Percentiles rank a stretch among this genome's conserved stretches.
Conservation (phyloP, 2,329 filamentous ascomycete species). For the Fusarium nanum region DNA sequence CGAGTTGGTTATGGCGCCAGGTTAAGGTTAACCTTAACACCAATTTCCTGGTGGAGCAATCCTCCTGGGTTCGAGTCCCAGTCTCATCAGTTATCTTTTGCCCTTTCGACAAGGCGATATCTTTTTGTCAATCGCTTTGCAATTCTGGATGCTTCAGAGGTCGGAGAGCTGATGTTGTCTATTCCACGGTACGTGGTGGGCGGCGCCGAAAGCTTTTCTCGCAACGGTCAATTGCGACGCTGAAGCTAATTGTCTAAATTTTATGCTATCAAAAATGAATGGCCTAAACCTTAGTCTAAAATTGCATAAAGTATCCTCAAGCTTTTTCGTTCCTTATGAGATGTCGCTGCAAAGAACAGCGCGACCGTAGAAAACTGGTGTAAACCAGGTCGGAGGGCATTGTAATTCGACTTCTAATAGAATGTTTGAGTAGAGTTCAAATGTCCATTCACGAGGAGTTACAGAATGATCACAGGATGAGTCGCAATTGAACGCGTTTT, state of each 20-base stretch:
- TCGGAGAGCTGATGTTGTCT: fast-evolving
- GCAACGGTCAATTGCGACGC: background rate
- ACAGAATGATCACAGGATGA: background rate
- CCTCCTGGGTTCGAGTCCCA: constrained; percentile 37
- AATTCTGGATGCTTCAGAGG: background rate
- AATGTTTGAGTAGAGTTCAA: background rate
- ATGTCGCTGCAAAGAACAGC: fast-evolving
- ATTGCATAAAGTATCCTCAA: fast-evolving
- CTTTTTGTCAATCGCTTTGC: background rate
- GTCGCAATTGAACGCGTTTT: too few species aligned
- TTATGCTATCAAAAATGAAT: fast-evolving
- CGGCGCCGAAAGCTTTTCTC: background rate
- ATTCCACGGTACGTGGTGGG: background rate
- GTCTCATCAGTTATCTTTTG: constrained; percentile 30
- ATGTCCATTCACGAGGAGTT: fast-evolving
- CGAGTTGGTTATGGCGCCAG: constrained; percentile 38
- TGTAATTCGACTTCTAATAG: fast-evolving
- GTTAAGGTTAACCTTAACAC: constrained; percentile 36
- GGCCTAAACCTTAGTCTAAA: fast-evolving
- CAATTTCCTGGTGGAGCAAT: constrained; percentile 37
- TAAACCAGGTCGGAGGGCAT: fast-evolving
- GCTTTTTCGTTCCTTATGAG: background rate
- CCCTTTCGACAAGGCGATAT: fast-evolving
- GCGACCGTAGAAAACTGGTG: background rate
- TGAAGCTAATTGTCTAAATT: background rate